Evolutionary conservation across 768 basidiomycete genomes (phyloP), one percentile per base, ranked within the genome.

Genomic region (Coprinellus aureogranulatus): DNA sequence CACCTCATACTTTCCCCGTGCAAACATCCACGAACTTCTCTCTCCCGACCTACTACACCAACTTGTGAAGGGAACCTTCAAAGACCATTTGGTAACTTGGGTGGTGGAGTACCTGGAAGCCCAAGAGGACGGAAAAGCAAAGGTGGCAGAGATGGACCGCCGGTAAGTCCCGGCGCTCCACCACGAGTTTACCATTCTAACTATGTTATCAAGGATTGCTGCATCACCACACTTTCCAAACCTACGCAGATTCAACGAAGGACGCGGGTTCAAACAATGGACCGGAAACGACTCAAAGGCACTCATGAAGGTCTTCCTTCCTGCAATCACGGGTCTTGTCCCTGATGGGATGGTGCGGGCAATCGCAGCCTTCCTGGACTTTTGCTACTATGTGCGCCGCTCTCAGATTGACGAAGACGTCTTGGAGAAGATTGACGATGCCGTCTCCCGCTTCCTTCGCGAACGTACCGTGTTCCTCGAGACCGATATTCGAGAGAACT

Each of bases 281-380:
- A 75, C 70, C 2, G 72, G 72, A 0, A 64, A 75, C 53, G 70
- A 76, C 51, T 76, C 72, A 0, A 75, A 74, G 48, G 72, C 64
- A 0, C 54, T 75, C 0, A 74, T 76, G 71, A 75, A 75, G 67
- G 70, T 72, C 34, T 25, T 56, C 48, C 22, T 28, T 0, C 55
- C 64, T 20, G 64, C 64, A 11, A 64, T 67, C 31, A 14, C n/a
- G 1, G 64, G 64, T 10, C 54, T 53, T 37, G 57, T 67, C 1
- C 64, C 57, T 3, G 27, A 58, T n/a, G 22, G 52, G 23, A 65
- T 66, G 57, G 47, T 72, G 1, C 23, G 49, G 4, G 64, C 64
- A 1, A 57, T 68, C 10, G 50, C 53, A 6, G 67, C 69, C 1
- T 53, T 75, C 20, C 52, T 77, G 0, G 73, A 77, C 39, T 70